Conservation (phyloP, 2,329 filamentous ascomycete species). For the Chaetomium olivaceum region DNA sequence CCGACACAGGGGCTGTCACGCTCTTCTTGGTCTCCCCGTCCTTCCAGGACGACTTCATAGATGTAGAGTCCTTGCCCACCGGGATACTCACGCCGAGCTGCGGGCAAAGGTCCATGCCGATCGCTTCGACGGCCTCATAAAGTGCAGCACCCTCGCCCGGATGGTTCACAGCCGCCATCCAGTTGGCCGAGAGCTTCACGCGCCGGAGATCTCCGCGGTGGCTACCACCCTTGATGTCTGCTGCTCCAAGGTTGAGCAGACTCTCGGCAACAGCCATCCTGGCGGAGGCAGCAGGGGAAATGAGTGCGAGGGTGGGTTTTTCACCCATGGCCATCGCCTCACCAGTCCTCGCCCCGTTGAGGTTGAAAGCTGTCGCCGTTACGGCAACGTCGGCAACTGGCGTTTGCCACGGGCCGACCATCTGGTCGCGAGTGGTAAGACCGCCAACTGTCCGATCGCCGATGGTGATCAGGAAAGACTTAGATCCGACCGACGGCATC, state of each 20-base stretch:
- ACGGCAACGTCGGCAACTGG: constrained; percentile 94
- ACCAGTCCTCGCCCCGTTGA: constrained; percentile 66
- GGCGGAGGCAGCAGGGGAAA: constrained; percentile 85
- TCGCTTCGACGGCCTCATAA: constrained; percentile 90
- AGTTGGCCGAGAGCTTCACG: constrained; percentile 91
- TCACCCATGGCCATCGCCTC: constrained; percentile 99
- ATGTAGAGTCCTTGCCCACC: constrained; percentile 97
- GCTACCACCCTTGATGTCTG: constrained; percentile 49
- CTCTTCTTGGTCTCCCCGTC: constrained; percentile 77
- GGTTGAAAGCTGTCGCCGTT: constrained; percentile 76
- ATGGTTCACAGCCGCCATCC: constrained; percentile 97
- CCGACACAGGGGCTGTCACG: constrained; percentile 87
- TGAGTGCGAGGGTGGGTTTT: constrained; percentile 83
- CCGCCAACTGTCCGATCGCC: constrained; percentile 91
- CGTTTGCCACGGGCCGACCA: constrained; percentile 95
- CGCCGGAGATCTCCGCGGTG: constrained; percentile 69
- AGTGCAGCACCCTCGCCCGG: constrained; percentile 88
- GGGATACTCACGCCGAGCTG: constrained; percentile 90
- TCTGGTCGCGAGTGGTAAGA: constrained; percentile 84
- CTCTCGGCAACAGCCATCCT: constrained; percentile 96
- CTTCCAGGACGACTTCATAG: constrained; percentile 97
- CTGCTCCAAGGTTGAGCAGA: constrained; percentile 88
- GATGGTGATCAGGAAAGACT: constrained; percentile 96
- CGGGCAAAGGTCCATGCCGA: constrained; percentile 89
- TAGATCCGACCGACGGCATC: constrained; percentile 90